Evolutionary conservation across 257 asterid genomes (phyloP).

Genomic region (Solanum dulcamara): DNA sequence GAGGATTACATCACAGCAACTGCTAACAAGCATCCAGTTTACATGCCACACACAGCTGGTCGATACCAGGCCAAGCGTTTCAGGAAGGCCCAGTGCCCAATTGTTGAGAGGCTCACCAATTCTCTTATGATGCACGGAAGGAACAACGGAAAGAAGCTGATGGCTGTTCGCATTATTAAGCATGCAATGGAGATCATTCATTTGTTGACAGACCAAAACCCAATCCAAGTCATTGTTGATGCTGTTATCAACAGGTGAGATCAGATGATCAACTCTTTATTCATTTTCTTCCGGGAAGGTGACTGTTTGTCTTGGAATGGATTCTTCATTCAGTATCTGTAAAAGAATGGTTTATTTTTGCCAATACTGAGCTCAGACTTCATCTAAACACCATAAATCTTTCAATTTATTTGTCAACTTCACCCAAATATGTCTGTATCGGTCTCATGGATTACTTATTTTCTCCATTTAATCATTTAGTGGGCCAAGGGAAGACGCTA

Average conservation of each 20-base stretch:
- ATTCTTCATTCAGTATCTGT: neutral
- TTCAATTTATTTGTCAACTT: no score
- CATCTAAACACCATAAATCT: neutral
- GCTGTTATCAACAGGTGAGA: constrained; percentile 71
- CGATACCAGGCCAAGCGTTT: no score
- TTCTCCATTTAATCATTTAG: constrained; percentile 12
- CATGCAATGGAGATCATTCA: constrained; percentile 91
- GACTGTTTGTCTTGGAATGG: neutral
- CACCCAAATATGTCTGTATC: neutral
- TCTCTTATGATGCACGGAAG: no score
- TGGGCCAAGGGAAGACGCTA: constrained; percentile 86
- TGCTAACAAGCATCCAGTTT: no score
- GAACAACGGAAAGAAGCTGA: constrained; percentile 85
- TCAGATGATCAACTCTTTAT: neutral
- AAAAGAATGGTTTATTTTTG: neutral
- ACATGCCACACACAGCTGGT: no score
- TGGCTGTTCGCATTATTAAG: constrained; percentile 77
- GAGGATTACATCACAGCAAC: no score
- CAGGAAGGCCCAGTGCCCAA: no score
- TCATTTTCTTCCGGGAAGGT: neutral
- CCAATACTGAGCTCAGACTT: neutral
- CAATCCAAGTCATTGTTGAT: constrained; percentile 75
- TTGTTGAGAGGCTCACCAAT: no score
- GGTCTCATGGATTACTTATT: neutral
- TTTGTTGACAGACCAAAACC: constrained; percentile 69